Evolutionary conservation across 345 rosid genomes (phyloP), one percentile per base, ranked within the genome.

Genomic region (Linum trigynum): DNA sequence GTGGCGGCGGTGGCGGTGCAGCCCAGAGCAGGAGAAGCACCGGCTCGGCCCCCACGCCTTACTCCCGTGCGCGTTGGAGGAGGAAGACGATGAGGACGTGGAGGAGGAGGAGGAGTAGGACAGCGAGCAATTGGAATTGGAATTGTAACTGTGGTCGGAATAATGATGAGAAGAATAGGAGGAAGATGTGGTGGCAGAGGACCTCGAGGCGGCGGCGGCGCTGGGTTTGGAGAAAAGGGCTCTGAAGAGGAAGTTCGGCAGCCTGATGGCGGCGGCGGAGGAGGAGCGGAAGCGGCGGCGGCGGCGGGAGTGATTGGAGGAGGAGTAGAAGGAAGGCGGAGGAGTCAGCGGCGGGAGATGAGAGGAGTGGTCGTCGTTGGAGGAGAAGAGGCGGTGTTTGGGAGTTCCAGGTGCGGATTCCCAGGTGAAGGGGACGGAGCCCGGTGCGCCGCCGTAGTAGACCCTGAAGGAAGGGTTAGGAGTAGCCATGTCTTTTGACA

Each of bases 351-450:
- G 68, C 17, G 85, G 83, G 63, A 86, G 90, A 8, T 76, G 61
- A 38, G 73, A 37, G 63, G 65, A 39, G 3, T 32, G 2, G 23
- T 57, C 9, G 50, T 72, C 71, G 1, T 71, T 50, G 57, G 32
- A 23, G 32, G 32, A 23, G 32, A 23, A 23, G 9, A n/a, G 6
- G 4, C 71, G 8, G 67, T 85, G 82, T 61, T 89, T 91, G 0
- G 98, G 95, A n/a, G 95, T 86, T 45, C 98, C 98, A 0, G 98
- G 98, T 23, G 73, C 78, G 23, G 95, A 75, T 65, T 91, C 98
- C 98, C 98, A 91, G 42, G 56, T 32, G 82, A 91, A 91, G 0
- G 96, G 92, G 59, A 91, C 40, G 4, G 91, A 56, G 35, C 80
- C 78, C 0, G 90, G 73, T 37, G 82, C 82, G 15, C 85, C 81